Conservation (phyloP, 805 yeast genomes). For the Ogataea zsoltii region DNA sequence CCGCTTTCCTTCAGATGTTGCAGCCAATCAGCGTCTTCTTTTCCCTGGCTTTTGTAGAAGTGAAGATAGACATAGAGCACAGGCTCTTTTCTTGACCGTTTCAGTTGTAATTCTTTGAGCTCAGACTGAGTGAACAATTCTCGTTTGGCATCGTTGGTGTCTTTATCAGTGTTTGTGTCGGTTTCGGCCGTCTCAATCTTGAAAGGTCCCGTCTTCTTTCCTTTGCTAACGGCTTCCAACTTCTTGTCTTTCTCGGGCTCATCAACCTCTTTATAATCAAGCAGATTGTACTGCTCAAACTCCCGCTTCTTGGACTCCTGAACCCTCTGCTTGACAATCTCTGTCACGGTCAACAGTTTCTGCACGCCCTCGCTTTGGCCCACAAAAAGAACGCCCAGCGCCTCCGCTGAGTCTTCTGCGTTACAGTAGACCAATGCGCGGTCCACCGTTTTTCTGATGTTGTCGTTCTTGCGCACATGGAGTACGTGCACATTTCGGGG, state of each 20-base stretch:
- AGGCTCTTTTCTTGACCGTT: conserved; percentile 20
- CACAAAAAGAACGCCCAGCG: conserved; percentile 20
- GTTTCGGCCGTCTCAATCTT: no score
- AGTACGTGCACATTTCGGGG: conserved; percentile 2
- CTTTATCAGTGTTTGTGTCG: neutral
- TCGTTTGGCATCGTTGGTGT: neutral
- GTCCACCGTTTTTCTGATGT: conserved; percentile 23
- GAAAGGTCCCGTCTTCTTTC: no score
- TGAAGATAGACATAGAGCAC: conserved; percentile 28
- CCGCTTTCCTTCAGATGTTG: conserved; percentile 1
- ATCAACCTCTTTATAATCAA: conserved; percentile 16
- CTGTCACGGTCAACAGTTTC: conserved; percentile 31
- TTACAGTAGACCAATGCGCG: conserved; percentile 14
- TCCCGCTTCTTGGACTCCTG: neutral
- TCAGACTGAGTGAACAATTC: conserved; percentile 8
- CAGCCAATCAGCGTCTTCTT: conserved; percentile 5
- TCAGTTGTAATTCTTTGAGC: conserved; percentile 14
- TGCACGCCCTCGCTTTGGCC: conserved; percentile 27
- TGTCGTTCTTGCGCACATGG: conserved; percentile 25
- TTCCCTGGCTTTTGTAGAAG: conserved; percentile 9
- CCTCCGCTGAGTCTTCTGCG: neutral
- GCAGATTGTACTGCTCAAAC: conserved; percentile 24
- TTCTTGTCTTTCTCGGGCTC: neutral
- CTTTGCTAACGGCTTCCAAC: no score
- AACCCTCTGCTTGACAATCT: conserved; percentile 32